Base-by-base conservation (phyloP, 441 rosid species). In the Arabidopsis hybrid region DNA sequence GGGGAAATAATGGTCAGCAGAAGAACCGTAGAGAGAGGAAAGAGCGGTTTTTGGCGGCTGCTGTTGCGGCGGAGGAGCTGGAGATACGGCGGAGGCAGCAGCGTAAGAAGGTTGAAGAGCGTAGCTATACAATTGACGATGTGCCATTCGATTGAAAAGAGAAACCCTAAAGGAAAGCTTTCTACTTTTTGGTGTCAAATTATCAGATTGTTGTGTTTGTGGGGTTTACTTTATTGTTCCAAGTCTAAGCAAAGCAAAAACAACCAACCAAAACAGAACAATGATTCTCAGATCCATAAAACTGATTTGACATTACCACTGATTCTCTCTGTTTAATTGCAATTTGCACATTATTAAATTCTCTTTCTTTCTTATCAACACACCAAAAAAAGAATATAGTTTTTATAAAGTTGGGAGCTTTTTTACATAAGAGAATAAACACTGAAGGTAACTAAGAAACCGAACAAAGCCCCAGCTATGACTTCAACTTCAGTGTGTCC, bases 401-500 rank as follows among this genome's bases (percentile, higher is more conserved):
- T 46, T 8, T 26, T 14, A 7, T 43, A 58, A 56, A 75, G 65
- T 46, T 46, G 6, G n/a, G 46, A 42, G 31, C 70, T 69, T 56
- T 59, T 29, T 60, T 72, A 77, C 80, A 72, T 50, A 7, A 77
- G 26, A 4, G 80, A 46, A 77, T 80, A 65, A n/a, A 90, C 87
- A 40, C 72, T 84, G 32, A 88, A 53, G 78, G 87, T 86, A 36
- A 85, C 89, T 18, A 85, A 39, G 69, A 93, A 85, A 46, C 97
- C 98, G 8, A 93, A 72, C 5, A 91, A 68, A 42, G 90, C 93
- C 29, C 97, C 95, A 2, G 92, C 97, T 8, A 85, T 63, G 58
- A 93, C 97, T 85, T 93, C 96, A 72, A 90, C 80, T 85, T 87
- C 93, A 26, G 89, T 86, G 75, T 90, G 98, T n/a, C 98, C 97